Evolutionary conservation across 140 eudicot species (phyloP), one percentile per base, ranked within the genome.

Genomic region (Anethum foeniculum): DNA sequence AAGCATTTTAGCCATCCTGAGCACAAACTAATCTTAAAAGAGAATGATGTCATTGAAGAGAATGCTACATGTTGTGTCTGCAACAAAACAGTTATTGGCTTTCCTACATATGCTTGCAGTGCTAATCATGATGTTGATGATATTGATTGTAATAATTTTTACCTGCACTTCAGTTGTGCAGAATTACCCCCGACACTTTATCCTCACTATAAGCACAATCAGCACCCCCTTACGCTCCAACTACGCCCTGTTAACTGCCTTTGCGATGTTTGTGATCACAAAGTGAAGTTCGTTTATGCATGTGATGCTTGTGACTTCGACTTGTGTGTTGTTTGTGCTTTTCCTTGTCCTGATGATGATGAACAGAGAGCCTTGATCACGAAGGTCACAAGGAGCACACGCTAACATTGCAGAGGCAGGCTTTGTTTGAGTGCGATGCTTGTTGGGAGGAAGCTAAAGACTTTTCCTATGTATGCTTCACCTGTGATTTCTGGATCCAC

Each of bases 171-270:
- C 25, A 52, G 8, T 52, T 52, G 62, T 52, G 62, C 62, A 4
- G 62, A 52, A 52, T 19, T 52, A 52, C 25, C 25, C 25, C 0
- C 9, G 18, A 3, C 5, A 19, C 5, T 52, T 4, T 18, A 18
- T 39, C 43, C 43, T 52, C 62, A 52, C 62, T 25, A 5, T 19
- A 52, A 52, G 25, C 62, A 52, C 25, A 18, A 52, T 23, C 62
- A 5, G 5, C 62, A 52, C 87, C 98, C 79, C 91, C 94, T 52
- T 5, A 52, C 62, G 19, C 62, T 52, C 1, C 1, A 5, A 52
- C 25, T 0, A 18, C 62, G 62, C 62, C 2, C 25, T 18, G 62
- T 18, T 19, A 5, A 4, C 6, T 18, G 5, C 7, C 0, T 16
- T 52, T 52, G 62, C 18, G 7, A 3, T 18, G 25, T 19, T 52